Base-by-base conservation (phyloP, 2,329 filamentous ascomycete genomes). In the Fusarium hostae region DNA sequence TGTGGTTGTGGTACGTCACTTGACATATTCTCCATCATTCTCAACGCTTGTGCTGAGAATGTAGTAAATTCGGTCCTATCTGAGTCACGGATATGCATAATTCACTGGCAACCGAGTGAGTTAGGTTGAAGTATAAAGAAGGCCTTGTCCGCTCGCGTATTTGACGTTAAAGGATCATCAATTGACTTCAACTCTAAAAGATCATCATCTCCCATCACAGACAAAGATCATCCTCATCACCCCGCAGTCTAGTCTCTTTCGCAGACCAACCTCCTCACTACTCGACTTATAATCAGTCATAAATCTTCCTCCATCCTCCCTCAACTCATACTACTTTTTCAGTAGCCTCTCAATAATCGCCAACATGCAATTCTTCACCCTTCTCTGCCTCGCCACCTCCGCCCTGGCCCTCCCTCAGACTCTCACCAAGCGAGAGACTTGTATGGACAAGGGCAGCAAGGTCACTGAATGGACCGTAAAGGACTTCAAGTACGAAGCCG, bases 401-500 rank as follows among this genome's bases (percentile, higher is more conserved):
- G 76, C 71, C 63, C 35, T 77, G 59, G 78, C 78, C 47, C 70
- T 73, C 24, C 78, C 78, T 32, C 63, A 66, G 57, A 45, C 43
- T 59, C 11, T 67, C 37, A 64, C 59, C 51, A 58, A 71, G 45
- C 51, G 48, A 37, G 54, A 66, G 41, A 66, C 67, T 28, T 80
- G 78, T 62, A 76, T 78, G 59, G 35, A 62, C 22, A 71, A 71
- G 65, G 63, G 69, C 59, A 47, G 60, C 30, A 69, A 75, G 66
- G 65, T 78, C 60, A 63, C 51, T 9, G 48, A 65, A 35, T 88
- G 86, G 85, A 78, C 75, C 2, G 71, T 87, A 51, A 71, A 80
- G 55, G 76, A 79, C 76, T 86, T 88, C 63, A 80, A 82, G 75
- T 88, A 81, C 79, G 81, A 84, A 75, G 82, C 82, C n/a, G 81